Conservation (phyloP, 352 stramenopile species). For the Phytophthora meadii region DNA sequence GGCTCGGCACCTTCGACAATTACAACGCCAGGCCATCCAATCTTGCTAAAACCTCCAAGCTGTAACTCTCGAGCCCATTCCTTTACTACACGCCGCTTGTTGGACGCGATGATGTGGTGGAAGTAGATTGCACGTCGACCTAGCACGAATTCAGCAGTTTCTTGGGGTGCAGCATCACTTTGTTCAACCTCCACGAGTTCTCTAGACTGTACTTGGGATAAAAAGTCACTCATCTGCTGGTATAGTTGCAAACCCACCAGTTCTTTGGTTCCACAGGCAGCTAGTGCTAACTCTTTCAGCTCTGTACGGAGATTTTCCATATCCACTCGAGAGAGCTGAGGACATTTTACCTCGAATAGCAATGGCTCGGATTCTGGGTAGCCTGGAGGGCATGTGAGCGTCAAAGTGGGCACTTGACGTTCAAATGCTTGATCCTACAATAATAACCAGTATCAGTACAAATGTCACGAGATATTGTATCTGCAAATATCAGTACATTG, state of each 20-base stretch:
- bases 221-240: conserved; percentile 63
- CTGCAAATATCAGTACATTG: conserved; percentile 32
- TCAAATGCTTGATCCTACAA: conserved; percentile 32
- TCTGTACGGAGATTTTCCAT: conserved; percentile 52
- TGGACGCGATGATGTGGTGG: conserved; percentile 83
- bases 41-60: conserved; percentile 80
- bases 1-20: conserved; percentile 70
- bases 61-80: conserved; percentile 75
- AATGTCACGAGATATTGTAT: neutral
- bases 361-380: conserved; percentile 47
- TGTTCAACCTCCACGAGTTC: neutral
- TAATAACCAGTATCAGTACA: conserved; percentile 6
- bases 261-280: conserved; percentile 38
- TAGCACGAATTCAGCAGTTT: conserved; percentile 32
- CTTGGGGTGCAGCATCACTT: conserved; percentile 4
- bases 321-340: conserved; percentile 44
- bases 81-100: conserved; percentile 73
- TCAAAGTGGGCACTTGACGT: conserved; percentile 48
- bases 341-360: conserved; percentile 59
- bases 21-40: conserved; percentile 84
- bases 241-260: conserved; percentile 69
- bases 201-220: conserved; percentile 36
- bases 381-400: conserved; percentile 46
- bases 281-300: conserved; percentile 39
- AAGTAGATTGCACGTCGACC: conserved; percentile 84